phyloP scores from a whole-genome alignment of 371 early-diverging fungal species.

The Apophysomyces trapeziformis region DNA sequence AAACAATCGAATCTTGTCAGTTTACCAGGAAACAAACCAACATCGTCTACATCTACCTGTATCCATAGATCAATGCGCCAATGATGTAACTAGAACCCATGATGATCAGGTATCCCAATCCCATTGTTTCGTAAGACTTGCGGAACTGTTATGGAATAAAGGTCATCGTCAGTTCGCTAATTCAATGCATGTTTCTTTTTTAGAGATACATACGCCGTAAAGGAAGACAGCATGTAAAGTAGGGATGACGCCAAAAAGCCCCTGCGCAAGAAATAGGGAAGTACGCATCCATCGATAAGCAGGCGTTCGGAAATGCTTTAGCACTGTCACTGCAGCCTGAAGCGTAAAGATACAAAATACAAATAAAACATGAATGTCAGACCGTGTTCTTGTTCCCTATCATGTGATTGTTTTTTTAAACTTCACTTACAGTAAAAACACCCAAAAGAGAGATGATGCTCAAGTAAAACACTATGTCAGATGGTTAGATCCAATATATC shows the following conservation, averaged over 20 bases:
- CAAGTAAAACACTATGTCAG: neutral
- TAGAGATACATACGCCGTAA: conserved; percentile 69
- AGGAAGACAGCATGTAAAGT: conserved; percentile 66
- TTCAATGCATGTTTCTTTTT: neutral
- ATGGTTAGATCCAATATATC: neutral
- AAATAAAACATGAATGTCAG: no score
- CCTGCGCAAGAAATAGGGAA: conserved; percentile 78
- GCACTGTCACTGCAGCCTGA: conserved; percentile 60
- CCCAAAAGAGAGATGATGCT: conserved; percentile 13
- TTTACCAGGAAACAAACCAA: neutral
- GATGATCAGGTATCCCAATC: conserved; percentile 60
- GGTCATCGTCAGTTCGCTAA: neutral
- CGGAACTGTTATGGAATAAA: conserved; percentile 23
- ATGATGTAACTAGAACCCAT: conserved; percentile 81
- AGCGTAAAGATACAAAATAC: neutral
- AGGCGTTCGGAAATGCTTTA: conserved; percentile 70
- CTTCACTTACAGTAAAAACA: conserved; percentile 6
- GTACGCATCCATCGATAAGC: conserved; percentile 84
- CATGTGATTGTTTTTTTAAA: no score
- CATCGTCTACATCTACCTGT: conserved; percentile 34
- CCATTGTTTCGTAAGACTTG: conserved; percentile 60
- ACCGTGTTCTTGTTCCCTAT: no score
- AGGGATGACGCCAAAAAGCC: conserved; percentile 80
- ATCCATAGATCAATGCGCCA: conserved; percentile 87
- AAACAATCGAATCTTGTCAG: neutral